These are phyloP conservation scores for Mycena leptocephala DNA, from an alignment of 768 basidiomycete species.

Conservation along the genomic window DNA sequence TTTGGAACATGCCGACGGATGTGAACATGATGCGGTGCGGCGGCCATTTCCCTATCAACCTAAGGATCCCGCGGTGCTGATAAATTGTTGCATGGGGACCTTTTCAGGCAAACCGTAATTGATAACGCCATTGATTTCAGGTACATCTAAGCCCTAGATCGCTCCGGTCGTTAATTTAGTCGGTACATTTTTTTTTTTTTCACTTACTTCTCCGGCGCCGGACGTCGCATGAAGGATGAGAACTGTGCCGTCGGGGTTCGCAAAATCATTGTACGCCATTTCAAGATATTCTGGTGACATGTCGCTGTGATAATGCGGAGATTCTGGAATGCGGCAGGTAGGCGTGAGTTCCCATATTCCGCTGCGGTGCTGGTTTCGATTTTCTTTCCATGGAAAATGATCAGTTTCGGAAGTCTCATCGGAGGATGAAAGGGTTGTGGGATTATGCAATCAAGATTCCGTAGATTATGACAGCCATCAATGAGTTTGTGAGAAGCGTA, in stretches of 20 bases:
- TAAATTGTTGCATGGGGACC: too few relatives aligned
- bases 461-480: too few relatives aligned
- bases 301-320: too few relatives aligned
- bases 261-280: conserved; percentile 28
- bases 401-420: conserved; percentile 26
- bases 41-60: too few relatives aligned
- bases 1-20: too few relatives aligned
- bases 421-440: conserved; percentile 31
- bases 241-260: background rate
- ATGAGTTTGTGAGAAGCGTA: too few relatives aligned
- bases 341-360: conserved; percentile 10
- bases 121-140: background rate
- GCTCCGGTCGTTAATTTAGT: too few relatives aligned
- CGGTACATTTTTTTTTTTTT: too few relatives aligned
- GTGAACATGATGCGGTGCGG: too few relatives aligned
- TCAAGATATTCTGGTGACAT: conserved; percentile 48
- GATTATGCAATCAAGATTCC: conserved; percentile 36
- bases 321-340: too few relatives aligned
- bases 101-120: background rate
- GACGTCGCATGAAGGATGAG: background rate
- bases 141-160: background rate
- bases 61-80: too few relatives aligned
- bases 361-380: conserved; percentile 20
- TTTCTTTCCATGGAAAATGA: conserved; percentile 38
- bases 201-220: conserved; percentile 3